Conservation (phyloP, 164 flowering plant genomes). For the Sedum album region DNA sequence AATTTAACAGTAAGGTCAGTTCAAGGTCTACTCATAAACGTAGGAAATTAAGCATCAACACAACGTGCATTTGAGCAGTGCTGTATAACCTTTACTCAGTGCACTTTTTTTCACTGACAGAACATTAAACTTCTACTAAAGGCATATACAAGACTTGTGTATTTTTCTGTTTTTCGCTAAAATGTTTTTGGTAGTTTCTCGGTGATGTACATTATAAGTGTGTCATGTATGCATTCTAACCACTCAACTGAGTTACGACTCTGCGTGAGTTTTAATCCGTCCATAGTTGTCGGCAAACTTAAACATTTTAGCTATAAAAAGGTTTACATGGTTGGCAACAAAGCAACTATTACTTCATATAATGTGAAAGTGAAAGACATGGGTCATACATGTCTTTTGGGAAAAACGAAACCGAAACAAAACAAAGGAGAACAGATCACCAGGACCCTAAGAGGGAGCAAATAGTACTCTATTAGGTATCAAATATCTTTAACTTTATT, state of each 20-base stretch:
- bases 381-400: neutral
- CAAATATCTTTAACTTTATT: neutral
- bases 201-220: neutral
- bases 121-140: neutral
- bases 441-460: slow-evolving; percentile 4
- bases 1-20: neutral
- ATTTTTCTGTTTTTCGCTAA: neutral
- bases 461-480: neutral
- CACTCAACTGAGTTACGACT: neutral
- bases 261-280: neutral
- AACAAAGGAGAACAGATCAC: slow-evolving; percentile 6
- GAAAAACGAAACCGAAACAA: neutral
- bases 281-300: neutral
- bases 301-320: neutral
- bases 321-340: neutral
- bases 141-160: neutral
- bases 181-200: neutral
- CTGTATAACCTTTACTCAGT: neutral
- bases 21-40: neutral
- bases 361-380: neutral
- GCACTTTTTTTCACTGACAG: neutral
- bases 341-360: neutral
- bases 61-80: too few relatives aligned
- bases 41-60: neutral
- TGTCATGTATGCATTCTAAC: neutral